A percentile compares a stretch with the other conserved stretches of the same genome.
phyloP scores from a whole-genome alignment of 2,329 filamentous ascomycete genomes.

The Colletotrichum echinochloae region DNA sequence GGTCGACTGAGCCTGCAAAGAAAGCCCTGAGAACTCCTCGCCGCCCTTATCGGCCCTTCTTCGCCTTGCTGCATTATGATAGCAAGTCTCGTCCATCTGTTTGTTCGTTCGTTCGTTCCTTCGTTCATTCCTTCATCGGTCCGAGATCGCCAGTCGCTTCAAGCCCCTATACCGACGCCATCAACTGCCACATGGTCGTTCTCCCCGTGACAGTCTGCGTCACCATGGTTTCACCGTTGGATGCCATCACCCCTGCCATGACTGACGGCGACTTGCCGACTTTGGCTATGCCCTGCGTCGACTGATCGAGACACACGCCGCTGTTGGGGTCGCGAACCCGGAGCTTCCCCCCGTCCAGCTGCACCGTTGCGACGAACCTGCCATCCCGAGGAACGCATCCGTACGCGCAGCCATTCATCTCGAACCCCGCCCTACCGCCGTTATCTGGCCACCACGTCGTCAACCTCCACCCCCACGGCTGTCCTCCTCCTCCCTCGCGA shows the following conservation, averaged over 20 bases:
- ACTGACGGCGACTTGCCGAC: slow-evolving; percentile 31
- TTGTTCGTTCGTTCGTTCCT: neutral
- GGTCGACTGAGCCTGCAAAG: neutral
- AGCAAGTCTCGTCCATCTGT: neutral
- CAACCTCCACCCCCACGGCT: slow-evolving; percentile 19
- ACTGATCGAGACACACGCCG: slow-evolving; percentile 36
- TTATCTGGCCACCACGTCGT: slow-evolving; percentile 34
- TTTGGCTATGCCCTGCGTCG: slow-evolving; percentile 36
- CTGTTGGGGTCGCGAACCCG: slow-evolving; percentile 21
- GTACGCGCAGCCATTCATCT: slow-evolving; percentile 32
- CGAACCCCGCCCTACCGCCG: slow-evolving; percentile 21
- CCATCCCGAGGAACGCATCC: slow-evolving; percentile 21
- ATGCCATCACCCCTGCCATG: slow-evolving; percentile 12
- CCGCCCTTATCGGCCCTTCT: neutral
- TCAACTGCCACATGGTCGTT: slow-evolving; percentile 32
- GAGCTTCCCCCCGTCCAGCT: slow-evolving; percentile 28
- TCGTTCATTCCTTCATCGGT: neutral
- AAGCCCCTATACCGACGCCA: slow-evolving; percentile 10
- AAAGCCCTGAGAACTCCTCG: neutral
- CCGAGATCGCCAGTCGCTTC: neutral
- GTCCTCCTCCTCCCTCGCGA: neutral
- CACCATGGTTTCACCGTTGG: slow-evolving; percentile 20
- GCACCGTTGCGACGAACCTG: slow-evolving; percentile 31
- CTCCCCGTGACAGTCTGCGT: slow-evolving; percentile 31
- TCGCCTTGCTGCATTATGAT: slow-evolving; percentile 8